phyloP scores from a whole-genome alignment of 1,284 basidiomycete genomes.

The Phaffia rhodozyma region DNA sequence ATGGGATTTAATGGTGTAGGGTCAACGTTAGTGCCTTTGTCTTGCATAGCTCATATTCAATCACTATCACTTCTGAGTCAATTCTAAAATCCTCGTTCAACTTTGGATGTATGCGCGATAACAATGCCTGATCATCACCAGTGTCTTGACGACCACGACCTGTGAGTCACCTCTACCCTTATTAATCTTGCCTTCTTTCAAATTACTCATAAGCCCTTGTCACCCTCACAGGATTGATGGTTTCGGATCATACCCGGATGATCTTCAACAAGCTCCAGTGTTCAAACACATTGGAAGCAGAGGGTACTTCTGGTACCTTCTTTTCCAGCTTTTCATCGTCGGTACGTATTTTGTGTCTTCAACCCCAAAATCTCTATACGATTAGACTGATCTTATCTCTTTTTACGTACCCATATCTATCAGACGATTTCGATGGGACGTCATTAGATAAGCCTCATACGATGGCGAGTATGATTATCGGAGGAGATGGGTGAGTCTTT shows the following conservation, averaged over 20 bases:
- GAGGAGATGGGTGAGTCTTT: constrained; percentile 44
- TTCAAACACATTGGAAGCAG: constrained; percentile 56
- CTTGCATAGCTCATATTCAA: too few relatives aligned
- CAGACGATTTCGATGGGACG: constrained; percentile 56
- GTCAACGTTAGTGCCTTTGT: too few relatives aligned
- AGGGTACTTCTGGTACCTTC: constrained; percentile 79
- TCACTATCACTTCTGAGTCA: too few relatives aligned
- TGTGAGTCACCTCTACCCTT: constrained; percentile 43
- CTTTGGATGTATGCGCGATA: too few relatives aligned
- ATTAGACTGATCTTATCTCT: background rate
- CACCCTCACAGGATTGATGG: constrained; percentile 15
- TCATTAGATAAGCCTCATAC: constrained; percentile 49
- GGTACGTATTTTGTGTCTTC: constrained; percentile 40
- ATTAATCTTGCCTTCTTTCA: constrained; percentile 14
- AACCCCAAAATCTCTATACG: background rate
- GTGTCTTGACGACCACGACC: constrained; percentile 33
- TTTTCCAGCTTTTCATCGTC: constrained; percentile 85
- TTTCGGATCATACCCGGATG: constrained; percentile 59
- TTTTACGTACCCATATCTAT: constrained; percentile 4
- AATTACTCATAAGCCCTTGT: background rate
- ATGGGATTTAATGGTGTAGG: background rate
- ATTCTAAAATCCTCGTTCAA: too few relatives aligned
- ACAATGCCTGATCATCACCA: background rate
- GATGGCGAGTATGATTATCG: constrained; percentile 60
- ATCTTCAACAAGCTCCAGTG: constrained; percentile 62